Evolutionary conservation across 2,329 filamentous ascomycete genomes (phyloP).

Genomic region (Mycocentrospora acerina): DNA sequence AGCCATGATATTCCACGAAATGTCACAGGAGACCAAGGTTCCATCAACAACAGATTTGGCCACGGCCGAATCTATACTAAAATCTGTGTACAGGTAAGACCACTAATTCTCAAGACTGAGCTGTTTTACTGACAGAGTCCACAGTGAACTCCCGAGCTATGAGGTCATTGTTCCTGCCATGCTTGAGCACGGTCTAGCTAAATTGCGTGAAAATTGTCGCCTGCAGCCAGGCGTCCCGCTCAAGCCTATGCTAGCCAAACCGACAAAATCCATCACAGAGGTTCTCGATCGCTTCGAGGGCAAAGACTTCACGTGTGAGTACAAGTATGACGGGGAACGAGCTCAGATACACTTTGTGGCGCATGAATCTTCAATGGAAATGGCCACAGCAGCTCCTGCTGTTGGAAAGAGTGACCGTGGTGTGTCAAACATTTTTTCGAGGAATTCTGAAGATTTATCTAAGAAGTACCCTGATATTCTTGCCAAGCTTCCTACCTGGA

Average conservation of each 20-base stretch:
- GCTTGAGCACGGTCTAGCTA: slow-evolving; percentile 80
- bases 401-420: slow-evolving; percentile 70
- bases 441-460: slow-evolving; percentile 94
- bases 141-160: slow-evolving; percentile 91
- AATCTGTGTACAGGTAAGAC: slow-evolving; percentile 79
- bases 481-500: slow-evolving; percentile 82
- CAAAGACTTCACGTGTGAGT: slow-evolving; percentile 96
- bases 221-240: slow-evolving; percentile 89
- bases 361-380: slow-evolving; percentile 71
- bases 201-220: slow-evolving; percentile 82
- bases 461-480: slow-evolving; percentile 98
- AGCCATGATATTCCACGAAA: slow-evolving; percentile 82
- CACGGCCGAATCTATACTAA: slow-evolving; percentile 81
- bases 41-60: slow-evolving; percentile 76
- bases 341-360: slow-evolving; percentile 98
- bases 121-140: slow-evolving; percentile 35
- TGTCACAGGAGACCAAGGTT: slow-evolving; percentile 66
- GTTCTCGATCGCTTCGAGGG: slow-evolving; percentile 95
- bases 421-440: slow-evolving; percentile 89
- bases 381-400: slow-evolving; percentile 59
- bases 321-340: slow-evolving; percentile 97
- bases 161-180: slow-evolving; percentile 92
- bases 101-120: too few relatives aligned
- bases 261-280: slow-evolving; percentile 96
- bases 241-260: slow-evolving; percentile 98